Base-by-base conservation (phyloP, 2,329 filamentous ascomycete genomes). In the Cladophialophora exuberans region DNA sequence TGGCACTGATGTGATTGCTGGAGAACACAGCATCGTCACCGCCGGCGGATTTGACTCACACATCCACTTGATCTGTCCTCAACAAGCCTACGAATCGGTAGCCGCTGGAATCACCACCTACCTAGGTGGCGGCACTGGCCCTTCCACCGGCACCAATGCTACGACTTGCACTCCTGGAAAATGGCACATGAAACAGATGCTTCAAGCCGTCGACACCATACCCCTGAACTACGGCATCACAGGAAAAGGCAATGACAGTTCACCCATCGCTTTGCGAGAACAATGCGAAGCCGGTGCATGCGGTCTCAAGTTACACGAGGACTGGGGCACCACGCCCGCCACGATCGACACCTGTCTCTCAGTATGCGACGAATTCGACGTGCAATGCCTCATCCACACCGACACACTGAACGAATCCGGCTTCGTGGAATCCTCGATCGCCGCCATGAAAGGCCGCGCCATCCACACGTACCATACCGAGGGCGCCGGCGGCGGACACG, bases 391-490 rank as follows among this genome's bases (percentile, higher is more conserved):
- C 62, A 95, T 97, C 65, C 93, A 97, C 71, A 97, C 92, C 0
- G 93, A 97, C 71, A 97, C 93, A 0, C 83, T 97, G 58, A 97
- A 97, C 72, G 93, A 97, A 72, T 93, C 89, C 15, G 93, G 93
- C n/a, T 97, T 96, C 67, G 93, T 97, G 46, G 93, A 97, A 70
- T 87, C 89, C 56, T 96, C 92, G 2, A 84, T 96, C 59, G 83
- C 79, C n/a, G 86, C 92, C 2, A 88, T 97, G 79, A 90, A 90
- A 70, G 80, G 84, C 67, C 86, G 93, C 57, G 89, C 90, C 1
- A 96, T 97, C 66, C 93, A 97, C 74, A 96, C 93, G 1, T 97
- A 97, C 73, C 93, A 97, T 74, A 97, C 91, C 26, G 93, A 97
- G 76, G 93, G 93, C 35, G 93, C 93, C 1, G 93, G 93, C 35